phyloP scores from a whole-genome alignment of 78 protist genomes.

The Acrasis kona region DNA sequence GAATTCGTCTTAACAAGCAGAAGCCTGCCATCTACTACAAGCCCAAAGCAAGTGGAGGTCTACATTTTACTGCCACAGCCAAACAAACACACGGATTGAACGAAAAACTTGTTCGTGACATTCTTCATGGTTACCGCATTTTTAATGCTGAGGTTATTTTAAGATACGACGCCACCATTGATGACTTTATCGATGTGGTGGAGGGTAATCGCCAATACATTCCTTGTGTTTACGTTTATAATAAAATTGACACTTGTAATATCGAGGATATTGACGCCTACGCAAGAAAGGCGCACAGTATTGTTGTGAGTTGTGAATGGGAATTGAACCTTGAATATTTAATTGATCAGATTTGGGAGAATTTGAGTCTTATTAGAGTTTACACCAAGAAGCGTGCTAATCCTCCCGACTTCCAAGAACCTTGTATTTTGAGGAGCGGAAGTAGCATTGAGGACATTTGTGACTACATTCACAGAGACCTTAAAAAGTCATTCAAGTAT shows the following conservation, averaged over 20 bases:
- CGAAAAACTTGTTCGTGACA: neutral
- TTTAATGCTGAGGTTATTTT: slow-evolving; percentile 44
- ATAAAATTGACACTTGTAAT: slow-evolving; percentile 45
- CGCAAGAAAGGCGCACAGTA: slow-evolving; percentile 20
- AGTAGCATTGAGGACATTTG: slow-evolving; percentile 16
- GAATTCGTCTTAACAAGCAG: slow-evolving; percentile 58
- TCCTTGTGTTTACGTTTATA: slow-evolving; percentile 57
- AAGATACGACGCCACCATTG: slow-evolving; percentile 51
- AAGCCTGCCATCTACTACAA: slow-evolving; percentile 40
- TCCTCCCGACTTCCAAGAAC: slow-evolving; percentile 47
- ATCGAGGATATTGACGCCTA: slow-evolving; percentile 46
- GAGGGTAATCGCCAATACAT: slow-evolving; percentile 58
- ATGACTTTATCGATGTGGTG: slow-evolving; percentile 67
- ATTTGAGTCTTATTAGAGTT: slow-evolving; percentile 47
- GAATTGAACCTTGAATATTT: slow-evolving; percentile 21
- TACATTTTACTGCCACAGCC: slow-evolving; percentile 10
- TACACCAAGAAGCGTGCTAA: slow-evolving; percentile 55
- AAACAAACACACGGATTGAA: slow-evolving; percentile 9
- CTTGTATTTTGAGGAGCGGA: slow-evolving; percentile 24
- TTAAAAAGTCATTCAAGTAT: neutral
- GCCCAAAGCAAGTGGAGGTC: slow-evolving; percentile 46
- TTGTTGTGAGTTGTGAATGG: slow-evolving; percentile 21
- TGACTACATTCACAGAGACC: neutral
- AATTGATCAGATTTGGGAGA: slow-evolving; percentile 50
- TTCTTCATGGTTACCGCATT: slow-evolving; percentile 33